Conservation (phyloP, 1,284 basidiomycete species). For the Apiotrichum sp. region DNA sequence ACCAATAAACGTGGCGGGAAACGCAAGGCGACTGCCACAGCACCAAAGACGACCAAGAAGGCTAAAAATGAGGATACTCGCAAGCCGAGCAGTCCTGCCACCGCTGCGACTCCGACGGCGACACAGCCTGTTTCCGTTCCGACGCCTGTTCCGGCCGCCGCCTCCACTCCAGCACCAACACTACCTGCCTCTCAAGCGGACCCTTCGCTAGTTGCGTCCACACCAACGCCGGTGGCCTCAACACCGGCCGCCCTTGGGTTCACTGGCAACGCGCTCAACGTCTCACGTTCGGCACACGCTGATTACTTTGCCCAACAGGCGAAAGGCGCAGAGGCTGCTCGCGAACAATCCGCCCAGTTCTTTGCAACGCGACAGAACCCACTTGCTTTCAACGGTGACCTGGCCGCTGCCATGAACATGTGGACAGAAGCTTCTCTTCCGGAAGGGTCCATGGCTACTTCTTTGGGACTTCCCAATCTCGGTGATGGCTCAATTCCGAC, state of each 20-base stretch:
- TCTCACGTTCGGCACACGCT: conserved; percentile 12
- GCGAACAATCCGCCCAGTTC: conserved; percentile 9
- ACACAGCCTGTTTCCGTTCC: not conserved
- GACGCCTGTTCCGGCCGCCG: not conserved
- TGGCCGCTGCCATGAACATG: conserved; percentile 11
- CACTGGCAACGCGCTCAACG: conserved; percentile 11
- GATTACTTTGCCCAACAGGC: conserved; percentile 20
- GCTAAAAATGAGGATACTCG: conserved; percentile 8
- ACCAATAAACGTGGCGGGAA: conserved; percentile 3
- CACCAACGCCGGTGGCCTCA: conserved; percentile 1
- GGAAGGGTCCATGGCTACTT: not conserved
- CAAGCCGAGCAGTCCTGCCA: not conserved
- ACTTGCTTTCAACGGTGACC: conserved; percentile 11
- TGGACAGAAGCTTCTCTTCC: conserved; percentile 4
- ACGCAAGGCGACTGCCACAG: conserved; percentile 15
- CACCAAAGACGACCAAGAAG: conserved; percentile 13
- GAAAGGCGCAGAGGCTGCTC: conserved; percentile 12
- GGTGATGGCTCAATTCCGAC: not conserved
- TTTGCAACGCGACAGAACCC: conserved; percentile 7
- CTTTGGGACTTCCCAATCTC: not conserved
- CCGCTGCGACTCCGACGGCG: conserved; percentile 1
- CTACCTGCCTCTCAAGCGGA: not conserved
- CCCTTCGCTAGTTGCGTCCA: conserved; percentile 2
- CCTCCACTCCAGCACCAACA: not conserved
- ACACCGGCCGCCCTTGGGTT: conserved; percentile 10